phyloP scores from a whole-genome alignment of 306 rosid species.

The Casuarina equisetifolia region DNA sequence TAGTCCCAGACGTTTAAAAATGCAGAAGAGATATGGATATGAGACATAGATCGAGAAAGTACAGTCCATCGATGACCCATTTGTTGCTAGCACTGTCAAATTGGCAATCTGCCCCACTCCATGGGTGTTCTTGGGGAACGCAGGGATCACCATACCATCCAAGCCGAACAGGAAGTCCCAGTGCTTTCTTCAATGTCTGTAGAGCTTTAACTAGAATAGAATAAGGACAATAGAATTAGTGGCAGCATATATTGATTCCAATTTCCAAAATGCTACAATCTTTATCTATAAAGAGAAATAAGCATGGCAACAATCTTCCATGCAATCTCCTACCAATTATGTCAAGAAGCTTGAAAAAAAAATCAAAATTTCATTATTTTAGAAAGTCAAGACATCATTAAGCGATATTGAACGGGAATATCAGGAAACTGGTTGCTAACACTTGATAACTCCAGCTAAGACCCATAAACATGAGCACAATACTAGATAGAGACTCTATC shows the following conservation, averaged over 20 bases:
- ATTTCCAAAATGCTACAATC: constrained; percentile 17
- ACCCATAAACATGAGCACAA: not conserved
- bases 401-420: not conserved
- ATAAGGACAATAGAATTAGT: constrained; percentile 9
- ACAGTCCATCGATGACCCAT: constrained; percentile 97
- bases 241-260: constrained; percentile 13
- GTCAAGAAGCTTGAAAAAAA: not conserved
- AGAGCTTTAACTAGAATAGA: constrained; percentile 73
- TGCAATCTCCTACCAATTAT: not conserved
- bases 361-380: not conserved
- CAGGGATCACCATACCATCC: constrained; percentile 99
- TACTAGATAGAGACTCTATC: not conserved
- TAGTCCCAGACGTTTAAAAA: constrained; percentile 21
- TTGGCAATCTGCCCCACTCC: constrained; percentile 92
- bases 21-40: constrained; percentile 18
- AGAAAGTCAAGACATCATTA: not conserved
- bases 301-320: not conserved
- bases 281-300: not conserved
- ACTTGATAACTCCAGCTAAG: not conserved
- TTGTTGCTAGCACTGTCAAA: constrained; percentile 54
- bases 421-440: not conserved
- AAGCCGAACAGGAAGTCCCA: constrained; percentile 87
- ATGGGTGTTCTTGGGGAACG: constrained; percentile 96
- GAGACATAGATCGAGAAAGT: constrained; percentile 40
- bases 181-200: constrained; percentile 64